Evolutionary conservation across 148 eudicot genomes (phyloP), one percentile per base, ranked within the genome.

Genomic region (Euryodendron excelsum): DNA sequence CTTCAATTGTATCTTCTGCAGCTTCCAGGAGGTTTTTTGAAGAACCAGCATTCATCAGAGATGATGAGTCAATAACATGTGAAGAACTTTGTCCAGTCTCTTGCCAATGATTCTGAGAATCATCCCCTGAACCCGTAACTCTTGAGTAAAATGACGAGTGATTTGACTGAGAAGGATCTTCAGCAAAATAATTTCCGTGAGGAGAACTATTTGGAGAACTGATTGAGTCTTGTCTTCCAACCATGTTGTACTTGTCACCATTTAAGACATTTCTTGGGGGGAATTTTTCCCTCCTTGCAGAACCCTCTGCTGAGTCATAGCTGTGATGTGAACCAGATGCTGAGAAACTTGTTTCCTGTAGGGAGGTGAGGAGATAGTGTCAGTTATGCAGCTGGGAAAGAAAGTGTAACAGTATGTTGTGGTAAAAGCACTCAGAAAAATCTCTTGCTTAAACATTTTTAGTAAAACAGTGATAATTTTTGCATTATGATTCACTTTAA

Each of bases 1-100:
- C 94, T 74, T 90, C 91, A 50, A 86, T 90, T 30, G 87, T 87
- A 68, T 82, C 89, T 80, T 94, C 97, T 64, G 91, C 94, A 69
- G 87, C 93, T 88, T 93, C 94, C 71, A 87, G 85, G 80, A 86
- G 89, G 37, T 82, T 87, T 79, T 80, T 91, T 21, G 97, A 89
- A 79, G 94, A 85, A 75, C 78, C 88, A 56, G 84, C 68, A 80
- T 79, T 84, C 31, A 71, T 65, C 52, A 78, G 62, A 21, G 90
- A 77, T 55, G 94, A 73, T 44, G 88, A 71, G 45, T 67, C 70
- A 55, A 73, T 61, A 81, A 55, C 67, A n/a, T n/a, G n/a, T n/a
- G n/a, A n/a, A n/a, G n/a, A n/a, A n/a, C n/a, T n/a, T n/a, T n/a
- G n/a, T n/a, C n/a, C n/a, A n/a, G n/a, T n/a, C n/a, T n/a, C n/a